phyloP scores from a whole-genome alignment of 1,284 basidiomycete species.

The Pseudozyma sp. region DNA sequence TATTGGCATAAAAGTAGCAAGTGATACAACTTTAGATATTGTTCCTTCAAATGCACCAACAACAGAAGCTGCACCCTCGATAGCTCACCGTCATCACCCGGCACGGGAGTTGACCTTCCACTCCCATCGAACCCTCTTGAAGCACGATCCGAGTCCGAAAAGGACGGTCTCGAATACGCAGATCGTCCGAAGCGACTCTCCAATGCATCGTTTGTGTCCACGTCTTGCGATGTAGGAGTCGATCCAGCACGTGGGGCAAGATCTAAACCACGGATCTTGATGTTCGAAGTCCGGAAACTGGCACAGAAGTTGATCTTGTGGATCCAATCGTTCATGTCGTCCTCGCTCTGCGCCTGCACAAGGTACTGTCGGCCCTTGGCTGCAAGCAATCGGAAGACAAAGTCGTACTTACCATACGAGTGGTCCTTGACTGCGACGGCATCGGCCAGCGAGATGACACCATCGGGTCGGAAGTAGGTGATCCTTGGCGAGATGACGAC shows the following conservation, averaged over 20 bases:
- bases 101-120: conserved; percentile 26
- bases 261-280: conserved; percentile 79
- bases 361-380: conserved; percentile 77
- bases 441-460: conserved; percentile 78
- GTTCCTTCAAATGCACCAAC: too few relatives aligned
- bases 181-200: conserved; percentile 29
- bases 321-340: conserved; percentile 91
- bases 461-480: conserved; percentile 83
- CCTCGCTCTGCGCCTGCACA: conserved; percentile 79
- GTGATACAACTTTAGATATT: too few relatives aligned
- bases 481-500: conserved; percentile 73
- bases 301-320: conserved; percentile 93
- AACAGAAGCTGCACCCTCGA: too few relatives aligned
- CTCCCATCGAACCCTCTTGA: conserved; percentile 24
- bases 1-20: too few relatives aligned
- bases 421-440: conserved; percentile 61
- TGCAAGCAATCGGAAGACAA: conserved; percentile 83
- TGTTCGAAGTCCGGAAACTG: conserved; percentile 86
- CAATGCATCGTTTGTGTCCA: conserved; percentile 38
- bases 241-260: conserved; percentile 34
- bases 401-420: conserved; percentile 73
- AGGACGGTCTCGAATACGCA: conserved; percentile 16
- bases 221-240: conserved; percentile 9
- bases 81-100: conserved; percentile 25
- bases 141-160: conserved; percentile 26